Evolutionary conservation across 2,329 filamentous ascomycete species (phyloP).

Genomic region (Blastomyces parvus): DNA sequence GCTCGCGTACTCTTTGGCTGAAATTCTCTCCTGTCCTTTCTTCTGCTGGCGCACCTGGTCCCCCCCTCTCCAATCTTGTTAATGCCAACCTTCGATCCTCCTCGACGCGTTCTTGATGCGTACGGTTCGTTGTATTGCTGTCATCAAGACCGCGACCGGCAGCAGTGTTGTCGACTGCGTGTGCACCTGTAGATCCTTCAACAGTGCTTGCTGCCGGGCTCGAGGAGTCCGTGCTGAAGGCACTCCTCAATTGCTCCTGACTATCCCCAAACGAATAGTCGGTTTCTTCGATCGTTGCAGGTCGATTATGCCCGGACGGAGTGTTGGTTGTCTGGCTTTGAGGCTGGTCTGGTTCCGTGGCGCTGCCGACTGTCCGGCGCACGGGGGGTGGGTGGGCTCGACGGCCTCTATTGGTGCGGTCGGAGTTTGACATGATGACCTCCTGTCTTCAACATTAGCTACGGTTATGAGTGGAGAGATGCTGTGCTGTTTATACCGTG

Average conservation of each 20-base stretch:
- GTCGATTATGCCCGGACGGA: neutral
- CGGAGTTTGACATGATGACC: neutral
- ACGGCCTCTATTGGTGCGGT: no score
- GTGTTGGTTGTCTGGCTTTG: neutral
- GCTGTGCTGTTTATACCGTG: no score
- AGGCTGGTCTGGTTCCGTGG: no score
- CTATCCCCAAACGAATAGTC: neutral
- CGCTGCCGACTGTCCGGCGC: no score
- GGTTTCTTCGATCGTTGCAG: no score
- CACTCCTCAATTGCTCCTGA: constrained; percentile 7
- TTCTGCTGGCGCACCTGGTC: neutral
- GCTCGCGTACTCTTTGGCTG: no score
- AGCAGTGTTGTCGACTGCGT: neutral
- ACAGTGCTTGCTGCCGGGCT: constrained; percentile 8
- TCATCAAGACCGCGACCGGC: neutral
- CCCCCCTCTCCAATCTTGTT: constrained; percentile 7
- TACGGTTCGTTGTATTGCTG: neutral
- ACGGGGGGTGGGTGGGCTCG: no score
- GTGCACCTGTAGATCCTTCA: neutral
- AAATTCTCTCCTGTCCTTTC: constrained; percentile 6
- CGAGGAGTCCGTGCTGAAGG: constrained; percentile 10
- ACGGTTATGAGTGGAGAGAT: no score
- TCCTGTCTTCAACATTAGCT: neutral
- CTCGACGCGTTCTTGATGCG: constrained; percentile 1
- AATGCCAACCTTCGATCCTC: no score